These are phyloP conservation scores for Coffea canephora DNA, from an alignment of 257 asterid species.

Conservation along the genomic window DNA sequence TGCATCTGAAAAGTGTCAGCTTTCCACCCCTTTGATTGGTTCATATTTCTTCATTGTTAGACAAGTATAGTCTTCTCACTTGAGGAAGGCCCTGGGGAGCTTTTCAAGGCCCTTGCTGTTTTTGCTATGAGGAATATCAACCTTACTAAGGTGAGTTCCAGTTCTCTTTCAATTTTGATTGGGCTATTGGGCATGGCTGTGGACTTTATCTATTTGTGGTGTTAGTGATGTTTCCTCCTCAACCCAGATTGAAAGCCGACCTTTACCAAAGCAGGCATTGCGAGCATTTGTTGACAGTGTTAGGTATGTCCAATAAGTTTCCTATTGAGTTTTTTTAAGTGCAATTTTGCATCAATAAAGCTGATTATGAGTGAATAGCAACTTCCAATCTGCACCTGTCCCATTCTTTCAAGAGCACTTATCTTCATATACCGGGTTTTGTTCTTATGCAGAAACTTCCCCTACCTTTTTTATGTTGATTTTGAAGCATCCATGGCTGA, in stretches of 20 bases:
- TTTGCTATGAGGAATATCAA: slow-evolving; percentile 91
- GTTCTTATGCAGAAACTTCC: slow-evolving; percentile 64
- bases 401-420: not conserved
- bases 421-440: slow-evolving; percentile 5
- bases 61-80: slow-evolving; percentile 98
- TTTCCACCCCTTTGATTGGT: slow-evolving; percentile 5
- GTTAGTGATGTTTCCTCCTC: not conserved
- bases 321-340: not conserved
- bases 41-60: slow-evolving; percentile 32
- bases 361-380: not conserved
- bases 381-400: not conserved
- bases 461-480: slow-evolving; percentile 95
- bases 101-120: slow-evolving; percentile 96
- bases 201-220: not conserved
- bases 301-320: slow-evolving; percentile 45
- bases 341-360: not conserved
- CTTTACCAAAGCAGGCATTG: slow-evolving; percentile 80
- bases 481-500: slow-evolving; percentile 99
- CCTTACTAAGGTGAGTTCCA: slow-evolving; percentile 75
- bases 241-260: slow-evolving; percentile 94
- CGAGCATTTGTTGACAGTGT: slow-evolving; percentile 51
- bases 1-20: not conserved
- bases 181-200: not conserved
- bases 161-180: not conserved
- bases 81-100: slow-evolving; percentile 99